Evolutionary conservation across 1,284 basidiomycete species (phyloP).

Genomic region (Waitea zeae): DNA sequence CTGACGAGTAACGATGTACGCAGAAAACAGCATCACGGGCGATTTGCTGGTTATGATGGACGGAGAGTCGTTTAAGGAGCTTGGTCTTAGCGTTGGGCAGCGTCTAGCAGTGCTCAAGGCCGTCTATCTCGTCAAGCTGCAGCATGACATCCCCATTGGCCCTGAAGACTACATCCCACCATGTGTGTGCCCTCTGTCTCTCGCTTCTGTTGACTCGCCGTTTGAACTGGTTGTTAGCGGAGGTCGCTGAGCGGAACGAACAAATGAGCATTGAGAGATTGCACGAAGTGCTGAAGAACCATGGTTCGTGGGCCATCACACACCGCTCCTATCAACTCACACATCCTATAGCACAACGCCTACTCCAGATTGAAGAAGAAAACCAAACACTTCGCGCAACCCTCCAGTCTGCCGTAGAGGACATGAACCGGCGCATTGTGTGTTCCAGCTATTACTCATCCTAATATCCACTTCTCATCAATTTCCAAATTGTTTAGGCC

Average conservation of each 20-base stretch:
- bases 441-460: no score
- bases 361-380: conserved; percentile 57
- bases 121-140: conserved; percentile 76
- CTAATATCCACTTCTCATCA: no score
- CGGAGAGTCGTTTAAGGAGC: conserved; percentile 63
- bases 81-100: conserved; percentile 84
- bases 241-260: conserved; percentile 36
- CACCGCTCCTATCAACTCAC: background rate
- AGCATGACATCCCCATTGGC: conserved; percentile 69
- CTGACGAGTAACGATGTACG: no score
- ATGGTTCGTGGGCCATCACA: conserved; percentile 29
- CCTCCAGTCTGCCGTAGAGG: conserved; percentile 45
- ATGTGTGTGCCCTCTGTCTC: conserved; percentile 34
- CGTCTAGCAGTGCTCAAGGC: conserved; percentile 77
- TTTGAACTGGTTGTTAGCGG: conserved; percentile 25
- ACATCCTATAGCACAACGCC: conserved; percentile 37
- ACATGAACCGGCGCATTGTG: conserved; percentile 37
- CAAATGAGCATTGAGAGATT: conserved; percentile 48
- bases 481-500: no score
- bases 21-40: conserved; percentile 82
- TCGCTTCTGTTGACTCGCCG: conserved; percentile 4
- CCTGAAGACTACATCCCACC: conserved; percentile 81
- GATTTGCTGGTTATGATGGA: conserved; percentile 76
- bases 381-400: conserved; percentile 48
- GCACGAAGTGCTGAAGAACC: conserved; percentile 53